phyloP scores from a whole-genome alignment of 495 filamentous ascomycete species.

The Lentithecium fluviatile region DNA sequence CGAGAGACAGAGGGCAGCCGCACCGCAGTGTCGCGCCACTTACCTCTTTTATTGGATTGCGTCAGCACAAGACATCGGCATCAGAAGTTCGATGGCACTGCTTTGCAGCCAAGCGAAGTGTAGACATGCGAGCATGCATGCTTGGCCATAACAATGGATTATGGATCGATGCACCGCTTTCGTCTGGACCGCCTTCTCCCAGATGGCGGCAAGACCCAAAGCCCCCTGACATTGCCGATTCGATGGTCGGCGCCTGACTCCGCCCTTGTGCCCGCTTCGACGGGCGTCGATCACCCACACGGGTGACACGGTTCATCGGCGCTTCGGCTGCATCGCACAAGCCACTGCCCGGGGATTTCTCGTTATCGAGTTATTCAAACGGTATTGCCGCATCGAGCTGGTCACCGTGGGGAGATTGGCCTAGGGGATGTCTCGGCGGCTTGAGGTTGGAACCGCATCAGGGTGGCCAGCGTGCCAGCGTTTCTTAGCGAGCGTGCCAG shows the following conservation, averaged over 20 bases:
- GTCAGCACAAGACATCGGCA: slow-evolving; percentile 29
- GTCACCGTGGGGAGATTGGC: slow-evolving; percentile 17
- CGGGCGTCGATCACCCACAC: slow-evolving; percentile 34
- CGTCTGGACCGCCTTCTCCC: slow-evolving; percentile 2
- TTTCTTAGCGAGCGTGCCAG: background rate
- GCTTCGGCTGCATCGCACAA: slow-evolving; percentile 32
- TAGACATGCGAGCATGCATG: slow-evolving; percentile 19
- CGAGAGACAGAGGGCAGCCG: slow-evolving; percentile 1
- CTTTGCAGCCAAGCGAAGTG: slow-evolving; percentile 26
- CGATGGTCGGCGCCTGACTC: slow-evolving; percentile 17
- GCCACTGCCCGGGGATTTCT: slow-evolving; percentile 33
- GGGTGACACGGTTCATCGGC: slow-evolving; percentile 31
- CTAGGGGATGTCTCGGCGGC: background rate
- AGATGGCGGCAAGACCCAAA: slow-evolving; percentile 9
- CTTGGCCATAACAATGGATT: too few relatives aligned
- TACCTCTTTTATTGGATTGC: slow-evolving; percentile 23
- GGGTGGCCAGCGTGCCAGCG: background rate
- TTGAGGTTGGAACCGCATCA: slow-evolving; percentile 5
- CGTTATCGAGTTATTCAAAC: slow-evolving; percentile 27
- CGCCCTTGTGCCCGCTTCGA: slow-evolving; percentile 1
- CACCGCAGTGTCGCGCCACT: slow-evolving; percentile 5
- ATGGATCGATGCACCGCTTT: too few relatives aligned
- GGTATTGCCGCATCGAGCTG: slow-evolving; percentile 27
- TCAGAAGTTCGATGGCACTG: slow-evolving; percentile 19
- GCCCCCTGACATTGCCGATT: slow-evolving; percentile 27